Percentiles rank a stretch among this genome's conserved stretches.
These are phyloP conservation scores for Fusarium albosuccineum DNA, from an alignment of 2,329 filamentous ascomycete genomes.

Conservation along the genomic window DNA sequence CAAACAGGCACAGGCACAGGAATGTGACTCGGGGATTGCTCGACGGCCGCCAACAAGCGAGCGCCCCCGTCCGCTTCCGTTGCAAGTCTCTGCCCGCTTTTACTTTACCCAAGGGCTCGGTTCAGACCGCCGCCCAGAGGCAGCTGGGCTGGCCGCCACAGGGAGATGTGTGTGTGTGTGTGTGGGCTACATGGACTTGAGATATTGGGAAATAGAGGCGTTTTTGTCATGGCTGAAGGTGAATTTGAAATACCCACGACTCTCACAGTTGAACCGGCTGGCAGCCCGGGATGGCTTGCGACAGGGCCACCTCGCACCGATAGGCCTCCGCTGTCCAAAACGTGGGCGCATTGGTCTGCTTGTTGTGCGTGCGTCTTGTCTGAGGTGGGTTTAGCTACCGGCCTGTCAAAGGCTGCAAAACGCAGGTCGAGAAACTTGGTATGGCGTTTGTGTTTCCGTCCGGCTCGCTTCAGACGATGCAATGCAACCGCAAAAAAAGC, in stretches of 20 bases:
- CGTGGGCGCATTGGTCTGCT: conserved; percentile 23
- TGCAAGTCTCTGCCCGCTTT: conserved; percentile 8
- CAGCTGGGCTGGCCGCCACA: conserved; percentile 17
- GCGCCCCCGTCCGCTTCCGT: conserved; percentile 20
- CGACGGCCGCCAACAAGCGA: conserved; percentile 17
- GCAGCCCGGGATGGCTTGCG: neutral
- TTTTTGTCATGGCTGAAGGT: conserved; percentile 11
- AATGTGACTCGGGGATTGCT: conserved; percentile 35
- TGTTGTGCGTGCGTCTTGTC: neutral
- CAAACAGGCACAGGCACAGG: conserved; percentile 26
- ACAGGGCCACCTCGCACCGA: neutral
- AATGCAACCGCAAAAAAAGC: conserved; percentile 24
- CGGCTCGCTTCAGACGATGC: conserved; percentile 33
- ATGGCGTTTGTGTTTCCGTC: conserved; percentile 34
- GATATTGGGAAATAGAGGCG: conserved; percentile 4
- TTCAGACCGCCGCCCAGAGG: conserved; percentile 5
- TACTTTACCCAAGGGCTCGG: conserved; percentile 27
- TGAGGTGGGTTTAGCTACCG: too few species aligned
- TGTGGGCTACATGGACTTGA: neutral
- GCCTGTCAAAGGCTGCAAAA: too few species aligned
- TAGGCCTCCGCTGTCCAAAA: conserved; percentile 4
- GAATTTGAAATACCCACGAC: conserved; percentile 14
- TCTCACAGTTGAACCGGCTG: neutral
- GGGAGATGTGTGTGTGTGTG: neutral
- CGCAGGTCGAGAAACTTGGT: conserved; percentile 11